Percentiles rank a stretch among this genome's conserved stretches.
Evolutionary conservation across 192 early-diverging fungal species (phyloP).

Genomic region (Linnemannia exigua): DNA sequence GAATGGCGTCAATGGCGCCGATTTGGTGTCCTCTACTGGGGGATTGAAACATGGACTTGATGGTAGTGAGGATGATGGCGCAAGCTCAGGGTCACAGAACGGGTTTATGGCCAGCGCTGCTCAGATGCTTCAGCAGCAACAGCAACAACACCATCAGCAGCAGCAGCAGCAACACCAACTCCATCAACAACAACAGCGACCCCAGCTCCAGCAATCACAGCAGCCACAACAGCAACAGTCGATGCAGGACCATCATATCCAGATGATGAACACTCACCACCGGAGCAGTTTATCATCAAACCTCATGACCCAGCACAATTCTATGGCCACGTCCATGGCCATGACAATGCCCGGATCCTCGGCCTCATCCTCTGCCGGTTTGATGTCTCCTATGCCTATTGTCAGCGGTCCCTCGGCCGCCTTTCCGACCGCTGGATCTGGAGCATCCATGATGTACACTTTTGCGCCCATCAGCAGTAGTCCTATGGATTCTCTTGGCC

Average conservation of each 20-base stretch:
- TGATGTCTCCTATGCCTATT: conserved; percentile 30
- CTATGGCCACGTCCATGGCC: conserved; percentile 35
- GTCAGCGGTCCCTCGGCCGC: conserved; percentile 19
- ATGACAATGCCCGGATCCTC: conserved; percentile 35
- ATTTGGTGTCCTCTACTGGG: background rate
- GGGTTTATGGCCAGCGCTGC: conserved; percentile 13
- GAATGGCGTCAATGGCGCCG: conserved; percentile 28
- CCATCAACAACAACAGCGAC: conserved; percentile 27
- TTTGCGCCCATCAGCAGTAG: conserved; percentile 8
- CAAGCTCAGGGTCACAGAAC: background rate
- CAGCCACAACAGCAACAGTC: conserved; percentile 31
- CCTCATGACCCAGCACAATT: background rate
- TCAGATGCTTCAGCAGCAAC: conserved; percentile 10
- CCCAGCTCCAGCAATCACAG: conserved; percentile 23
- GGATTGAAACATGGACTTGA: background rate
- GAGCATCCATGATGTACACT: conserved; percentile 19
- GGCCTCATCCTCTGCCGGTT: conserved; percentile 1
- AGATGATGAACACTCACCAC: conserved; percentile 39
- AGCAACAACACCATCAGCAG: conserved; percentile 27
- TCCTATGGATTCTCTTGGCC: conserved; percentile 7
- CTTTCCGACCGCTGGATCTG: background rate
- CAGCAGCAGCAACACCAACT: conserved; percentile 40
- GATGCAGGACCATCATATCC: conserved; percentile 24
- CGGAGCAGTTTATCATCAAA: conserved; percentile 24
- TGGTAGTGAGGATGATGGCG: background rate